Conservation (phyloP, 164 flowering plant genomes). For the Piper betle region DNA sequence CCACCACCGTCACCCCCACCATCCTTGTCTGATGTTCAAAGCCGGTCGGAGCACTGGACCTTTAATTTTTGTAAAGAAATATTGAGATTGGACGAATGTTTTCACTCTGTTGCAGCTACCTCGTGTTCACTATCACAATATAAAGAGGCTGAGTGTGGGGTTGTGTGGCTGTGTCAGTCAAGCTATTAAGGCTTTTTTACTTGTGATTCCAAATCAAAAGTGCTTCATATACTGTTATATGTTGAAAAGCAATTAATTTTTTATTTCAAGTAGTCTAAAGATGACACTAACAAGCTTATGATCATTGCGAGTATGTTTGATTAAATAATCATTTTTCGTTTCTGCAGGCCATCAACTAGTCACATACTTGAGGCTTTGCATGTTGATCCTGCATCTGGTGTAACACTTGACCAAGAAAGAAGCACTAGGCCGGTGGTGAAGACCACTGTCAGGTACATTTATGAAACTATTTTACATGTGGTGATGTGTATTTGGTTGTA, state of each 20-base stretch:
- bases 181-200: conserved; percentile 28
- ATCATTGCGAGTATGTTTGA: too few relatives aligned
- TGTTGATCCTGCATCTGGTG: conserved; percentile 96
- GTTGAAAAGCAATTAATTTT: not conserved
- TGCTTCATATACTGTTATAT: not conserved
- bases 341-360: conserved; percentile 82
- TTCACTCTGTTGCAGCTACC: conserved; percentile 81
- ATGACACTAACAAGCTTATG: too few relatives aligned
- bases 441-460: conserved; percentile 48
- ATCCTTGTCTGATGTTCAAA: conserved; percentile 49
- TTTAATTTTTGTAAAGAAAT: conserved; percentile 88
- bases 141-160: conserved; percentile 38
- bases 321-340: conserved; percentile 15
- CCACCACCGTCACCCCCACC: conserved; percentile 89
- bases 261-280: too few relatives aligned
- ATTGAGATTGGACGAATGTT: conserved; percentile 45
- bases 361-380: conserved; percentile 89
- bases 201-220: not conserved
- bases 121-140: conserved; percentile 35
- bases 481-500: not conserved
- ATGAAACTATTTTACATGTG: too few relatives aligned
- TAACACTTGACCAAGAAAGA: conserved; percentile 68
- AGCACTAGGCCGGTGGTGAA: conserved; percentile 31
- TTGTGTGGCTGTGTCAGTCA: conserved; percentile 34
- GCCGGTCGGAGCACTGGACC: conserved; percentile 99